Evolutionary conservation across 495 filamentous ascomycete genomes (phyloP), one percentile per base, ranked within the genome.

Genomic region (Penicillium maclennaniae): DNA sequence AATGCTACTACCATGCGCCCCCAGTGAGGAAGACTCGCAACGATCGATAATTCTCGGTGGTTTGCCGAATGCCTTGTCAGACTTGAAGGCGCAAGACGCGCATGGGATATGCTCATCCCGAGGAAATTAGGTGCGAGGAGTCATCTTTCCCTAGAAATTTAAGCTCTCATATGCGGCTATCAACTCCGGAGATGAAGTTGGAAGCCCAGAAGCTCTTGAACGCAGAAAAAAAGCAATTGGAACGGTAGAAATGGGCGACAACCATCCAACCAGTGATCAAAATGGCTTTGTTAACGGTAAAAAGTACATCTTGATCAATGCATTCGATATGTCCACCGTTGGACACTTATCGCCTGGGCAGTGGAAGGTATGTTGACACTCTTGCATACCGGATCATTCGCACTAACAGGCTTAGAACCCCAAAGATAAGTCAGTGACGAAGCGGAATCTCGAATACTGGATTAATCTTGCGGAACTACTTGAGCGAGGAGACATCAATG

Each of bases 271-370:
- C 7, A 25, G 8, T 15, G 20, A 43, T 45, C 53, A 55, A 27
- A 37, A 58, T 55, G 52, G 51, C 52, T 14, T 28, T 31, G 40
- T 25, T 37, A 60, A 55, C 58, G 53, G 56, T 53, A 85, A 80
- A 62, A 85, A 84, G 64, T 76, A 78, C 40, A 77, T 85, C 25
- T 76, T 87, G 51, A 63, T 87, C 51, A 86, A 87, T 67, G 83
- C 82, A 25, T 87, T 87, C 55, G 83, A 83, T 25, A 79, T 80
- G 75, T 82, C 65, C 36, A 83, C 79, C 45, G 71, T 79, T 53
- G 85, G 84, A 12, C 84, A 88, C 64, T 69, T 85, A 58, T 80
- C 80, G 27, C 82, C 84, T 7, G 84, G 84, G 6, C 79, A 84
- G 43, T 86, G 80, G 81, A 81, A 79, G 72, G 78, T 80, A 38